A percentile compares a stretch with the other conserved stretches of the same genome.
Conservation (phyloP, 345 rosid species). For the Acer campestre region DNA sequence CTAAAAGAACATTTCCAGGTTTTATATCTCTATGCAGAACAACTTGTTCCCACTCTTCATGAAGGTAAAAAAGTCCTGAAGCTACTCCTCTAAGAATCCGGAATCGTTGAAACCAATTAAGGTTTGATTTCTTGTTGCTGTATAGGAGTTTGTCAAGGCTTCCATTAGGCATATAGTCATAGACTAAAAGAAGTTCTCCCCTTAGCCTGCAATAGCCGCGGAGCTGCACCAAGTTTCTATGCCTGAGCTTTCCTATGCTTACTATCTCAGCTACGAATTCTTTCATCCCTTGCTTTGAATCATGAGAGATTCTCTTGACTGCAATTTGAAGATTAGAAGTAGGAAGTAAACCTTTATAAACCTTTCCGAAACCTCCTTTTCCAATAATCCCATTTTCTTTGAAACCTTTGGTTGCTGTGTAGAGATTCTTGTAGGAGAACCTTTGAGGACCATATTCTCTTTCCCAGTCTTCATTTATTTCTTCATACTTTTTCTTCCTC, state of each 20-base stretch:
- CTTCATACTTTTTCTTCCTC: constrained; percentile 50
- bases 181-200: constrained; percentile 52
- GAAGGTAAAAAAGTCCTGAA: constrained; percentile 35
- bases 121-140: constrained; percentile 9
- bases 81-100: constrained; percentile 42
- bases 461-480: constrained; percentile 72
- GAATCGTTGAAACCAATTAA: constrained; percentile 43
- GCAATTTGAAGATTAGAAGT: constrained; percentile 49
- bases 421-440: constrained; percentile 54
- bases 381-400: constrained; percentile 50
- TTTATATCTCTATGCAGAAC: constrained; percentile 51
- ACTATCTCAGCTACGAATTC: constrained; percentile 47
- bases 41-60: constrained; percentile 51
- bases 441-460: constrained; percentile 57
- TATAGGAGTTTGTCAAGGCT: constrained; percentile 41
- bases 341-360: constrained; percentile 53
- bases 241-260: constrained; percentile 47
- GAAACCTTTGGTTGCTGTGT: constrained; percentile 64
- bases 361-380: constrained; percentile 54
- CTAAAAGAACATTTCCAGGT: constrained; percentile 41
- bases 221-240: constrained; percentile 52
- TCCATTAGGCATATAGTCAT: constrained; percentile 46
- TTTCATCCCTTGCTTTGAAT: constrained; percentile 52
- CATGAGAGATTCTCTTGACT: constrained; percentile 53
- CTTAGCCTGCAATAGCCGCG: constrained; percentile 56